Base-by-base conservation (phyloP, 345 rosid species). In the Aegle marmelos region DNA sequence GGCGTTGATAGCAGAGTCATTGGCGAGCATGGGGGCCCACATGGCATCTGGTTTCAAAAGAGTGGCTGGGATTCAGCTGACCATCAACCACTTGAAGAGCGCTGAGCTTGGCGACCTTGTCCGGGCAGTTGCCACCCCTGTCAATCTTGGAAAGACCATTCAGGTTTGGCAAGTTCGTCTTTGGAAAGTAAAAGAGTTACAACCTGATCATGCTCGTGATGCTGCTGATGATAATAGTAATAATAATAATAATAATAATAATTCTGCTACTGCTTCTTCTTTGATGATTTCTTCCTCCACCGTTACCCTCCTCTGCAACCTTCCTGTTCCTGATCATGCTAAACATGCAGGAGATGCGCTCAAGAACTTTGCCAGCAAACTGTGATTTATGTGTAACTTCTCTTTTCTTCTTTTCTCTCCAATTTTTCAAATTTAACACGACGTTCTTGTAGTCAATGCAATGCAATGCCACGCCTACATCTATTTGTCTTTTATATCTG, bases 131-230 rank as follows among this genome's bases (percentile, higher is more conserved):
- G 98, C 98, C 70, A 11, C 86, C 56, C 97, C 99, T 19, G 64
- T 95, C 64, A 92, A 66, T 54, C n/a, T 74, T 27, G 98, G 99
- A 79, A 92, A 84, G 63, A 93, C 98, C 39, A 88, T 95, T 79
- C 97, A 95, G 91, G 99, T 95, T 4, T 95, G 99, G 99, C 96
- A 93, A 80, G 96, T 92, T 50, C 83, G 74, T 76, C 71, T 93
- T 2, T 91, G 91, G 91, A 95, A 92, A 86, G 74, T 84, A 3
- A 79, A 83, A 41, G 16, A 41, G 11, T 13, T 11, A 41, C 50
- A 41, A 41, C 13, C 50, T 41, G 50, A 11, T 11, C 16, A 11
- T 41, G 50, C 3, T 41, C 16, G 0, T 0, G 17, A 0, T 45
- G 50, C 2, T 45, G 50, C 50, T 45, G 50, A 0, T 45, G 4